Percentiles rank a stretch among this genome's conserved stretches.
phyloP scores from a whole-genome alignment of 2,329 filamentous ascomycete species.

The Colletotrichum siamense region DNA sequence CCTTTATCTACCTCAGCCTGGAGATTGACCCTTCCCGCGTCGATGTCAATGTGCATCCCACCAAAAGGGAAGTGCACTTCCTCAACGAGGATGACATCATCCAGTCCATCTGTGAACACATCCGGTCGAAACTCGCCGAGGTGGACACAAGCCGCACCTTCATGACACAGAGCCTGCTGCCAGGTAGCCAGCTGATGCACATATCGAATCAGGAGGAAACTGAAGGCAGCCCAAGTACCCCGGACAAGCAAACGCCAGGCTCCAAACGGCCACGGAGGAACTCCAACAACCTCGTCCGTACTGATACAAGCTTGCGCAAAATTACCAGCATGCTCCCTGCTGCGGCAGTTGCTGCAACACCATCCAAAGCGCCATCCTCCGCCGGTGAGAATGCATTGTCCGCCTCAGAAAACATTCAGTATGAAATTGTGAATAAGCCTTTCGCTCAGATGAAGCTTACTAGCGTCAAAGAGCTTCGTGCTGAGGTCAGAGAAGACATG shows the following conservation, averaged over 20 bases:
- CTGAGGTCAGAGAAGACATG: conserved; percentile 79
- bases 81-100: conserved; percentile 97
- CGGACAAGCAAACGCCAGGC: conserved; percentile 37
- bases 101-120: conserved; percentile 80
- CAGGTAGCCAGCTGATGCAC: conserved; percentile 57
- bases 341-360: conserved; percentile 35
- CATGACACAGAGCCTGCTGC: conserved; percentile 88
- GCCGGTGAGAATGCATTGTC: conserved; percentile 40
- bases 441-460: conserved; percentile 74
- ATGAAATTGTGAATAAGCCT: conserved; percentile 75
- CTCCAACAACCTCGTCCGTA: conserved; percentile 84
- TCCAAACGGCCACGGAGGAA: conserved; percentile 45
- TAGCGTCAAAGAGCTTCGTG: conserved; percentile 86
- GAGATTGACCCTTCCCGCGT: conserved; percentile 92
- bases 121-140: conserved; percentile 78
- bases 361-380: neutral
- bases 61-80: conserved; percentile 96
- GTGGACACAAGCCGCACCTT: conserved; percentile 96
- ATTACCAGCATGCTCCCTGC: conserved; percentile 95
- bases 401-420: conserved; percentile 62
- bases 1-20: conserved; percentile 90
- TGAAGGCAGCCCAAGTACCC: conserved; percentile 29
- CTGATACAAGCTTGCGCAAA: conserved; percentile 86
- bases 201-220: conserved; percentile 25
- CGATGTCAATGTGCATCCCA: conserved; percentile 97